These are phyloP conservation scores for Piper longum DNA, from an alignment of 164 flowering plant genomes.

Conservation along the genomic window DNA sequence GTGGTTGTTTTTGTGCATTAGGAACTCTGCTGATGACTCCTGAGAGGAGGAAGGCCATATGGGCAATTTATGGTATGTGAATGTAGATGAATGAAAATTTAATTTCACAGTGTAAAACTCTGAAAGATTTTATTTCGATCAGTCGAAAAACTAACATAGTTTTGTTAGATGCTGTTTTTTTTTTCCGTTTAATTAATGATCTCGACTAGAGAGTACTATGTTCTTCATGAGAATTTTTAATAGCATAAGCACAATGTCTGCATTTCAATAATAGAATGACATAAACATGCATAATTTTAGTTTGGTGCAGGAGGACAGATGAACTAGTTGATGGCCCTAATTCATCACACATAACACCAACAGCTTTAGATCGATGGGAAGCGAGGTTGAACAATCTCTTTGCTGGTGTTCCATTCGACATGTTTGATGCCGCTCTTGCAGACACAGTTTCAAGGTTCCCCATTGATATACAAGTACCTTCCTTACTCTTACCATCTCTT, in stretches of 20 bases:
- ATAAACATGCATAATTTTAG: slow-evolving; percentile 18
- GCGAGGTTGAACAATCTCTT: slow-evolving; percentile 65
- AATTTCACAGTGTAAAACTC: background rate
- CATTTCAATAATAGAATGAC: background rate
- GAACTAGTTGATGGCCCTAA: slow-evolving; percentile 96
- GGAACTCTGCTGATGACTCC: slow-evolving; percentile 88
- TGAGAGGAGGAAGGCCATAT: slow-evolving; percentile 66
- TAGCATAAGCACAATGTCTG: no score
- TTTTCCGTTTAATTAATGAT: no score
- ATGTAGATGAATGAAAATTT: background rate
- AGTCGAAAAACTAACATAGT: background rate
- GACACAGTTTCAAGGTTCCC: slow-evolving; percentile 76
- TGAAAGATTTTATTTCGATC: background rate
- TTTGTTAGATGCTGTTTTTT: no score
- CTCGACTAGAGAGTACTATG: no score
- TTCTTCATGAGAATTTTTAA: no score
- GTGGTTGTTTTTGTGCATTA: slow-evolving; percentile 12
- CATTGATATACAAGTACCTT: slow-evolving; percentile 69
- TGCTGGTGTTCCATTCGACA: slow-evolving; percentile 70
- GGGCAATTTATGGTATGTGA: slow-evolving; percentile 86
- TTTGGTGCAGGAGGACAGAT: slow-evolving; percentile 96
- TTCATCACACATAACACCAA: slow-evolving; percentile 89
- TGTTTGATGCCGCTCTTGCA: slow-evolving; percentile 83
- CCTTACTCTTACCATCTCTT: background rate
- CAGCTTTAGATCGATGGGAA: slow-evolving; percentile 81